A percentile compares a stretch with the other conserved stretches of the same genome.
Conservation (phyloP, 73 alveolate species). For the Durusdinium trenchii region DNA sequence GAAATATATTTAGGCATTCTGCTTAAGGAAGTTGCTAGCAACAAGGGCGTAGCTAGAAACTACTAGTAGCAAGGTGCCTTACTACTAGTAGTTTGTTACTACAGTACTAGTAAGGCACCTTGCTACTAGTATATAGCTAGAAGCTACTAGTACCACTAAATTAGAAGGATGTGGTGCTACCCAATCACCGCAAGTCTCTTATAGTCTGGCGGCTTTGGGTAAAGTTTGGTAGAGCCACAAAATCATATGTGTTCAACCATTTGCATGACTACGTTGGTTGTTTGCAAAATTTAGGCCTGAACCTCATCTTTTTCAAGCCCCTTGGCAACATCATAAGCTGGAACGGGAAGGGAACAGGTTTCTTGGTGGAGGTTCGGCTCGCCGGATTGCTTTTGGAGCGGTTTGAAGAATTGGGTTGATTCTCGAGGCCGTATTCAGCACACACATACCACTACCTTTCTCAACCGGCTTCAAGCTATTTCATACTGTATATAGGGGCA, state of each 20-base stretch:
- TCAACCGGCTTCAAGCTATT: too few relatives aligned
- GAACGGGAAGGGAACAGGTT: not conserved
- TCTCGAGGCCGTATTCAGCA: not conserved
- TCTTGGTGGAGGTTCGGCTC: not conserved
- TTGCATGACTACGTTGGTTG: not conserved
- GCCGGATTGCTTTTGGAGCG: not conserved
- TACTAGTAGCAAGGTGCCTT: too few relatives aligned
- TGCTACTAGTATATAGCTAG: not conserved
- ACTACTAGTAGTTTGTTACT: too few relatives aligned
- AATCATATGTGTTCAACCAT: too few relatives aligned
- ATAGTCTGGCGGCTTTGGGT: too few relatives aligned
- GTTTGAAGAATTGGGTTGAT: not conserved
- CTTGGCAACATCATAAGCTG: constrained; percentile 9
- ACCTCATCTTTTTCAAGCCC: constrained; percentile 63
- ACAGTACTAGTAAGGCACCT: not conserved
- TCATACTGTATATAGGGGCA: too few relatives aligned
- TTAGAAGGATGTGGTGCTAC: too few relatives aligned
- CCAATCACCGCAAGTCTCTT: too few relatives aligned
- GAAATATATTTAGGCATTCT: too few relatives aligned
- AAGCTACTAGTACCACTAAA: not conserved
- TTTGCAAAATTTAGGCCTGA: not conserved
- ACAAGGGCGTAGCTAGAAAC: too few relatives aligned
- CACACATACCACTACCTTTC: not conserved
- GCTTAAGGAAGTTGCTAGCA: too few relatives aligned
- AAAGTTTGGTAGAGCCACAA: too few relatives aligned